phyloP scores from a whole-genome alignment of 192 early-diverging fungal species.

The Linnemannia schmuckeri region DNA sequence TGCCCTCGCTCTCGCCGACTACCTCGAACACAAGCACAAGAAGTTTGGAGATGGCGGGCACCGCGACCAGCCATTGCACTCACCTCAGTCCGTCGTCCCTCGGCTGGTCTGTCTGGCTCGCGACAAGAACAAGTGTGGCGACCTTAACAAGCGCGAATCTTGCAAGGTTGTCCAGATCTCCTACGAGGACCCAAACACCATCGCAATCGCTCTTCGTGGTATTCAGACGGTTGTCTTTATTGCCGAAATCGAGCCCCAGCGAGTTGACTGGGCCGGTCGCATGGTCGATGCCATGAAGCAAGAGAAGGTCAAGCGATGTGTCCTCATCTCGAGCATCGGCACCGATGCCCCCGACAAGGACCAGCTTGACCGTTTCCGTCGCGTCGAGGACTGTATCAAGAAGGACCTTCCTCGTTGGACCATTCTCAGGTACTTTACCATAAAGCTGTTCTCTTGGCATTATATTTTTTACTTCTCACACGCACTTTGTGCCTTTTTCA shows the following conservation, averaged over 20 bases:
- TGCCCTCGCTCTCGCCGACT: conserved; percentile 15
- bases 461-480: not conserved
- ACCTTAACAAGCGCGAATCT: not conserved
- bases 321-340: conserved; percentile 42
- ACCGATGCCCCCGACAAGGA: conserved; percentile 37
- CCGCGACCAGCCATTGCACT: not conserved
- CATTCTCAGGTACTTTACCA: conserved; percentile 24
- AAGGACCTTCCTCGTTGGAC: conserved; percentile 33
- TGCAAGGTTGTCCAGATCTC: conserved; percentile 31
- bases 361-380: conserved; percentile 19
- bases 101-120: conserved; percentile 31
- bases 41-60: not conserved
- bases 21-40: conserved; percentile 12
- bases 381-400: conserved; percentile 28
- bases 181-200: conserved; percentile 15
- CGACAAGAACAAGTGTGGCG: conserved; percentile 10
- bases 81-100: not conserved
- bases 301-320: conserved; percentile 34
- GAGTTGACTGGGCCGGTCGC: conserved; percentile 21
- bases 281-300: conserved; percentile 29
- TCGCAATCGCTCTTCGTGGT: conserved; percentile 31
- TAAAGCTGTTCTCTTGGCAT: not conserved
- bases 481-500: not conserved
- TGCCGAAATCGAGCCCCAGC: conserved; percentile 32
- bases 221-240: conserved; percentile 33